Conservation (phyloP, 78 protist species). For the Dictyostelium purpureum region DNA sequence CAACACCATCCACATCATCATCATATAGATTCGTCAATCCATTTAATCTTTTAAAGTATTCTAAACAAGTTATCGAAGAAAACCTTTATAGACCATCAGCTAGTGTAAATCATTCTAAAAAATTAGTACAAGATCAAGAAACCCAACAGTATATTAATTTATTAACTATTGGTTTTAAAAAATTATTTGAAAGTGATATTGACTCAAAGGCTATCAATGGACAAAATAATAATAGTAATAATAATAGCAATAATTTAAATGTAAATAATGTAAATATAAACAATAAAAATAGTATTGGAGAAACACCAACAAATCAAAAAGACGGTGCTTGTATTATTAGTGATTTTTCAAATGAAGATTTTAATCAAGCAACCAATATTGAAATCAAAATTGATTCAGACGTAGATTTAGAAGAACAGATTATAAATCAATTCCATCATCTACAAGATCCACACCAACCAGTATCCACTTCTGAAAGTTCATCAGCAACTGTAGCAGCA, state of each 20-base stretch:
- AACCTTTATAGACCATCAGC: slow-evolving; percentile 56
- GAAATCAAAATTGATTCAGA: neutral
- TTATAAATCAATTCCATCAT: neutral
- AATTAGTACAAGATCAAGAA: neutral
- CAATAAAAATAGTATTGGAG: too few relatives aligned
- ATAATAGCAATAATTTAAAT: neutral
- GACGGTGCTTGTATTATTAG: too few relatives aligned
- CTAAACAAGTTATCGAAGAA: slow-evolving; percentile 63
- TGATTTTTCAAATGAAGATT: slow-evolving; percentile 22
- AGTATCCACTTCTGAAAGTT: neutral
- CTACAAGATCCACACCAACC: neutral
- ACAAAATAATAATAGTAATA: neutral
- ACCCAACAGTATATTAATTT: slow-evolving; percentile 20
- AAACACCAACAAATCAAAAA: neutral
- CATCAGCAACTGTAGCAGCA: neutral
- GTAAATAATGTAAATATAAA: neutral
- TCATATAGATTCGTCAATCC: slow-evolving; percentile 41
- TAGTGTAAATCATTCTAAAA: neutral
- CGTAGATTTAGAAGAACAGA: neutral
- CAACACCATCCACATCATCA: too few relatives aligned
- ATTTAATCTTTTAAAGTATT: slow-evolving; percentile 52
- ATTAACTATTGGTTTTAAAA: slow-evolving; percentile 22
- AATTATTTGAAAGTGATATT: slow-evolving; percentile 11
- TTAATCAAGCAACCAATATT: neutral
- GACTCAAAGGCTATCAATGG: too few relatives aligned